Evolutionary conservation across 768 basidiomycete genomes (phyloP), one percentile per base, ranked within the genome.

Genomic region (Filobasidium floriforme): DNA sequence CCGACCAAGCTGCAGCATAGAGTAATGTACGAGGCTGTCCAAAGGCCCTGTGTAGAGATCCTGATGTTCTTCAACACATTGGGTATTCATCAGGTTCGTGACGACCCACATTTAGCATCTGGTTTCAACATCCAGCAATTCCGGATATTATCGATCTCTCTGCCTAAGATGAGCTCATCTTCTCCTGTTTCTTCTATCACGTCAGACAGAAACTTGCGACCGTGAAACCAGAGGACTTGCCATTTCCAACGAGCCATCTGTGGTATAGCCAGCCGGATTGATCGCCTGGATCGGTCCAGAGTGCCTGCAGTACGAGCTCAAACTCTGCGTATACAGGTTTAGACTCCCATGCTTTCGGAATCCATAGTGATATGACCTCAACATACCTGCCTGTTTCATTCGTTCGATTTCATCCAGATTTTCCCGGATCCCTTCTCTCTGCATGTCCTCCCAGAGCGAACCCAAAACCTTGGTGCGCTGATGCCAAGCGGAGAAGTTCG

Each of bases 231-330:
- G 12, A 19, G 19, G 24, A 26, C 52, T 67, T 73, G 88, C 92
- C 88, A 68, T 84, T 78, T 9, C 90, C 91, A 61, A 97, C 84
- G 1, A 99, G 82, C 92, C 94, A 98, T n/a, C 92, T 85, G 73
- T 98, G 96, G 77, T 98, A 99, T 65, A 99, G 85, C 96, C 96
- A 99, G 0, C 90, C 91, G 67, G 90, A 92, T 77, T 98, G 94
- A 77, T 98, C 94, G 54, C 86, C 85, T 3, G 96, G 96, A 73
- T 97, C 93, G 0, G 93, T 96, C 79, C 92, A 99, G 81, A 98
- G 85, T 0, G 94, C 96, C 73, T 94, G 92, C 72, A 86, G 84
- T 15, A 97, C 87, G 9, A 98, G 82, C 46, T 92, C 90, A 74
- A 94, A 92, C 75, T 99, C 96, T 99, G 74, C 9, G 5, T 10